These are phyloP conservation scores for Coemansia sp. DNA, from an alignment of 192 early-diverging fungal species.

Conservation along the genomic window DNA sequence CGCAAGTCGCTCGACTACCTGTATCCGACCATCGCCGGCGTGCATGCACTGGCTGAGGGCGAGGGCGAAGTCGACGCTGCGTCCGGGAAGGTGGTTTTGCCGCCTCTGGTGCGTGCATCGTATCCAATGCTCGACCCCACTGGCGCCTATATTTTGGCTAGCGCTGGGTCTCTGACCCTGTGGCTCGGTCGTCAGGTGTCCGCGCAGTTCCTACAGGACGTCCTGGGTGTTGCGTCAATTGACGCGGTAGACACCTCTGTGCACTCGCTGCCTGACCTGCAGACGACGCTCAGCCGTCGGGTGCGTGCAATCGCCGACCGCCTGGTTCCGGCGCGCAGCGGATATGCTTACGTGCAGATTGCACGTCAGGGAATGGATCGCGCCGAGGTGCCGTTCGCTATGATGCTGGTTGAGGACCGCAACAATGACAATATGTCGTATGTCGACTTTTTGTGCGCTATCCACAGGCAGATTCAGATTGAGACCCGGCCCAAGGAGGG, in stretches of 20 bases:
- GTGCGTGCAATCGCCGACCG: constrained; percentile 64
- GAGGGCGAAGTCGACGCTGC: constrained; percentile 50
- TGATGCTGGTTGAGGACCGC: constrained; percentile 83
- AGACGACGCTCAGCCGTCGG: constrained; percentile 61
- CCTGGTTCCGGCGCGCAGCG: constrained; percentile 62
- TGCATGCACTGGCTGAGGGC: constrained; percentile 59
- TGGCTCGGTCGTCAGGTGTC: constrained; percentile 82
- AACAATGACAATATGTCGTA: constrained; percentile 86
- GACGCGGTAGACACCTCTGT: constrained; percentile 61
- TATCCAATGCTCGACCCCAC: constrained; percentile 68
- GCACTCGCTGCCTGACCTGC: constrained; percentile 61
- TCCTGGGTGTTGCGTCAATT: constrained; percentile 77
- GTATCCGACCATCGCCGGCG: constrained; percentile 77
- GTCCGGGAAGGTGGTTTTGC: constrained; percentile 62
- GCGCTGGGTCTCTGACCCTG: constrained; percentile 71
- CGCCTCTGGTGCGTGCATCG: constrained; percentile 68
- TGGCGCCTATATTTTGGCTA: constrained; percentile 86
- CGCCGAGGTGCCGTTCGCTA: constrained; percentile 74
- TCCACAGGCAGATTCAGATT: constrained; percentile 84
- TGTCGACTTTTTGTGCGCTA: constrained; percentile 85
- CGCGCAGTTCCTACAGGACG: constrained; percentile 60
- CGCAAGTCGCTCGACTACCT: constrained; percentile 72
- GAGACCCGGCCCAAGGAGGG: constrained; percentile 58
- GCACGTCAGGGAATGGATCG: constrained; percentile 84
- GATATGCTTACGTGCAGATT: constrained; percentile 67